Evolutionary conservation across 2,329 filamentous ascomycete genomes (phyloP).

Genomic region (Venturia asperata): DNA sequence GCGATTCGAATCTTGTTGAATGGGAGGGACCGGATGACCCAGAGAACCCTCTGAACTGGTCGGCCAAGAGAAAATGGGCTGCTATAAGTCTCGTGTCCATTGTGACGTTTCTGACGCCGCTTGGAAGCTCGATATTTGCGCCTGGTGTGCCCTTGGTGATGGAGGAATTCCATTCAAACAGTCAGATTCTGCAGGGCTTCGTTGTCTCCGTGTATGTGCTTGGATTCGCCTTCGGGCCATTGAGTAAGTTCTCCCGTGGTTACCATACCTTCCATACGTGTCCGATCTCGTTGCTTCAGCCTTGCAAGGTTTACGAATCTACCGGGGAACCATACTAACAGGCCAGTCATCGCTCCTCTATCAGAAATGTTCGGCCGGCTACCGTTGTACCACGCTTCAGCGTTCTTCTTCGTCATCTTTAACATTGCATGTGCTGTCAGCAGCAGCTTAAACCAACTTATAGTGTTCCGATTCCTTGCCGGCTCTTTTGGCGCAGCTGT

Average conservation of each 20-base stretch:
- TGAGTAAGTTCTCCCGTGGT: conserved; percentile 22
- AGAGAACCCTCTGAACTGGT: conserved; percentile 56
- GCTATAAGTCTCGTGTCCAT: conserved; percentile 43
- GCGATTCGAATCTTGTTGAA: conserved; percentile 47
- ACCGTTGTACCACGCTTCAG: conserved; percentile 28
- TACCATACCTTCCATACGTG: conserved; percentile 19
- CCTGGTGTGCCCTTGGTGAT: conserved; percentile 29
- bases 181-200: conserved; percentile 30
- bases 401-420: conserved; percentile 54
- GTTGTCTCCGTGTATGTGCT: conserved; percentile 36
- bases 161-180: conserved; percentile 28
- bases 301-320: no score
- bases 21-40: conserved; percentile 55
- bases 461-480: conserved; percentile 52
- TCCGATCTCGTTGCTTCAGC: no score
- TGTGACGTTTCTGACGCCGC: conserved; percentile 38
- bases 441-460: conserved; percentile 46
- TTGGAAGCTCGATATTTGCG: conserved; percentile 34
- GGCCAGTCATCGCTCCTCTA: conserved; percentile 18
- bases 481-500: conserved; percentile 25
- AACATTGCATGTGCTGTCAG: conserved; percentile 59
- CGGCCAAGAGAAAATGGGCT: conserved; percentile 38
- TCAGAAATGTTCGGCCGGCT: conserved; percentile 20
- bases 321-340: neutral
- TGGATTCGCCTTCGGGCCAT: conserved; percentile 34